Base-by-base conservation (phyloP, 805 yeast genomes). In the Cyberlindnera meyerae region DNA sequence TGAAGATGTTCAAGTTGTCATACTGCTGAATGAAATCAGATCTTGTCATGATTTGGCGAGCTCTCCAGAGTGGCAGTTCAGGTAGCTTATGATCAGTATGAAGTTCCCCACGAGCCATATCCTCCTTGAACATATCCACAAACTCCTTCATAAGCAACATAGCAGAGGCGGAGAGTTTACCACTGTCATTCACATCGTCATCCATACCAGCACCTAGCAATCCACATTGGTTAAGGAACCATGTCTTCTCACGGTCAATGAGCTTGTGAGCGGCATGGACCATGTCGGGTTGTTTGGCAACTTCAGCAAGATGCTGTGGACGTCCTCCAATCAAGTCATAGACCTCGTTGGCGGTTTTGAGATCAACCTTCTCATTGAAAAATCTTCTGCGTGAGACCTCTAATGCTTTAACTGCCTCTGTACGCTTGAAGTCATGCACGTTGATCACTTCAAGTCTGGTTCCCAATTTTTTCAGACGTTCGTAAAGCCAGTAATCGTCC, bases 401-500 rank as follows among this genome's bases (percentile, higher is more conserved):
- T 33, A 83, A 56, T 0, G 84, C 80, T 24, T 63, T 65, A 6
- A 77, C 54, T 1, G 88, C 68, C 42, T 82, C 79, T 0, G 34
- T 30, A 14, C 85, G 61, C 26, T 64, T 62, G 40, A 85, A 70
- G 52, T 84, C 85, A 33, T 75, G 65, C 25, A 84, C 80, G 42
- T 81, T 77, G 36, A 85, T 63, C 16, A 83, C 77, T 36, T 85
- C 93, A 30, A 85, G 58, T 24, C 90, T 67, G 0, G 95, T 85
- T 0, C 88, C 85, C 14, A 81, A 62, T 37, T 70, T 70, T 49
- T 80, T 81, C 45, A 85, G 63, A 38, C 87, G 73, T 48, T 84
- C 93, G 55, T 82, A 85, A 1, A 85, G 71, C 95, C 95, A 85
- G 58, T 85, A 85, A 51, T 85, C 95, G 56, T 84, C 94, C 43